Conservation (phyloP, 2,329 filamentous ascomycete genomes). For the Kalaharituber pfeilii region DNA sequence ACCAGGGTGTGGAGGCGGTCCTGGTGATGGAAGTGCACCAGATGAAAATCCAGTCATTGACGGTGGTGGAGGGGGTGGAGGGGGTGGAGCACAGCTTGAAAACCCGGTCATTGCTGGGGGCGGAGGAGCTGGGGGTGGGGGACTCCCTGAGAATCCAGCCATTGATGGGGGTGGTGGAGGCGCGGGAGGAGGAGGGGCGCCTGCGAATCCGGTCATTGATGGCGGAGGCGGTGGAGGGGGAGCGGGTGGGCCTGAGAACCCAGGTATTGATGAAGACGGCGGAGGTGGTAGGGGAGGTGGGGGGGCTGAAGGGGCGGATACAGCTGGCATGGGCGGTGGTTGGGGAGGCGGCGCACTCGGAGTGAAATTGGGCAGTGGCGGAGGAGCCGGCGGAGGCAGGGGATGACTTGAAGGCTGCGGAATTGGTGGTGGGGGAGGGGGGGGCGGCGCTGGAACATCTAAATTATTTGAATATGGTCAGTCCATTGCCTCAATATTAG, state of each 20-base stretch:
- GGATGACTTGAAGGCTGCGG: constrained; percentile 28
- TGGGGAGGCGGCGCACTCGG: constrained; percentile 30
- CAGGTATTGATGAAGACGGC: constrained; percentile 23
- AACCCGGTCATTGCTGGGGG: constrained; percentile 25
- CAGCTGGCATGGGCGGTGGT: constrained; percentile 26
- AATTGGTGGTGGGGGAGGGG: constrained; percentile 24
- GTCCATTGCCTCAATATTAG: too few species aligned
- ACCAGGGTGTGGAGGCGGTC: constrained; percentile 36
- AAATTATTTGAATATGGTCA: neutral
- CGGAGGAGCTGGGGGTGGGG: constrained; percentile 34
- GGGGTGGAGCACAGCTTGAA: constrained; percentile 24
- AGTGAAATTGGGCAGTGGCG: constrained; percentile 27
- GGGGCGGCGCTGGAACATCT: constrained; percentile 26
- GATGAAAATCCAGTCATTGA: constrained; percentile 23
- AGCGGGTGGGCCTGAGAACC: constrained; percentile 23
- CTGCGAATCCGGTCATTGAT: constrained; percentile 20
- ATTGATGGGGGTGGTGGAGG: constrained; percentile 28
- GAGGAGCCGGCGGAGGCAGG: constrained; percentile 27
- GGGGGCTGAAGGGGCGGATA: constrained; percentile 21
- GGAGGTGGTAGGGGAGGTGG: constrained; percentile 30
- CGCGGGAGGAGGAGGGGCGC: constrained; percentile 24
- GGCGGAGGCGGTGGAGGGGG: constrained; percentile 28
- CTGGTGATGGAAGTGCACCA: constrained; percentile 28
- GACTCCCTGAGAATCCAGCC: constrained; percentile 22
- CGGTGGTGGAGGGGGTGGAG: constrained; percentile 30